Base-by-base conservation (phyloP, 2,329 filamentous ascomycete genomes). In the Biscogniauxia marginata region DNA sequence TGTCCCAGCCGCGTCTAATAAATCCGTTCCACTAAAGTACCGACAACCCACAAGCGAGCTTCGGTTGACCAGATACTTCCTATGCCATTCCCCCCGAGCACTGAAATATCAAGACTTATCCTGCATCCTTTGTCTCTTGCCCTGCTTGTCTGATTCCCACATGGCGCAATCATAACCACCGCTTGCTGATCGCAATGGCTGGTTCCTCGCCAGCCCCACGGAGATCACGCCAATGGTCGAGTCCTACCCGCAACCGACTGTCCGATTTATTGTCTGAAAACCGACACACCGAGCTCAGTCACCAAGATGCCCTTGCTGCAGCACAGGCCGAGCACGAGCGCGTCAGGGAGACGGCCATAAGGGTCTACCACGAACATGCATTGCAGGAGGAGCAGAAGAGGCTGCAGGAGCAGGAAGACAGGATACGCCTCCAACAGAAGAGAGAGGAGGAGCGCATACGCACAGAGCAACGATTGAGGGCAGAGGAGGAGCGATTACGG, bases 281-380 rank as follows among this genome's bases (percentile, higher is more conserved):
- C 25, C 80, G 83, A 34, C 85, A 89, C 60, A 83, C 81, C 30
- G 85, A 87, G 67, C 76, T 82, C 50, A 79, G 77, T 54, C 87
- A 91, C 67, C 79, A 81, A 56, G 82, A 85, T 63, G 87, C 88
- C 13, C 80, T 93, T 16, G 83, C 82, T 47, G 81, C 82, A 48
- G 87, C 87, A 3, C 84, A 84, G 49, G 78, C 79, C 13, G 83
- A 88, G 66, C 89, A 92, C 69, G 83, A 89, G 39, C 79, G 83
- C 23, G 81, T 93, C 9, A 79, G 81, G 23, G 73, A 79, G 53
- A 73, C 73, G 24, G 82, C 82, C 7, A 69, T 82, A 34, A 73
- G 75, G 16, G 78, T 78, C 6, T 79, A 75, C 54, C 72, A 80
- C 56, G 70, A 80, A 44, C 75, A 84, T 56, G 73, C 79, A 56